Base-by-base conservation (phyloP, 441 rosid species). In the Euphorbia celastroides region DNA sequence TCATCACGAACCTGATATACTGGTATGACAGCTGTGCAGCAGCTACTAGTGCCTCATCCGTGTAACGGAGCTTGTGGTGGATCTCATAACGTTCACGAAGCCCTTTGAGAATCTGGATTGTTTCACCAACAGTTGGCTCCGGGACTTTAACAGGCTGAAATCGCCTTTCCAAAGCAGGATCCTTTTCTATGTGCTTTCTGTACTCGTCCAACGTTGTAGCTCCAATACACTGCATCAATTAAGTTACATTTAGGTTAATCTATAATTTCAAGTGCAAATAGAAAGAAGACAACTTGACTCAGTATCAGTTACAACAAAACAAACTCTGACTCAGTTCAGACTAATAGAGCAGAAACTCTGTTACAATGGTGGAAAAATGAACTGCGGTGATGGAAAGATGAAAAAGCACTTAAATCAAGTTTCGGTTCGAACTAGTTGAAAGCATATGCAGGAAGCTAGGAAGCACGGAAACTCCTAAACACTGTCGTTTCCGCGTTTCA, bases 161-260 rank as follows among this genome's bases (percentile, higher is more conserved):
- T 25, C 92, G 69, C 66, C 88, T 84, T 79, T 84, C 81, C 54
- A 84, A 60, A 9, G 86, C 88, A 6, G 86, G 79, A 70, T 87
- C 89, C 73, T 84, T 84, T 73, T 81, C 88, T 16, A 83, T 68
- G 65, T 81, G 83, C 74, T 81, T 83, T 70, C 84, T 72, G 72
- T 87, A 84, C 65, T 87, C 85, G 62, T 84, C 89, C n/a, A 78
- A 67, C 17, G 86, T 87, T 27, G 88, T 84, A 11, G 92, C 88
- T 22, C 88, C 88, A 72, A 84, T 81, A 69, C 89, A 86, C 89
- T 86, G 64, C 67, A 70, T 13, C 65, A 64, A 23, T 52, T 10
- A 52, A 59, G 42, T 22, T 16, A 11, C 25, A 58, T 19, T 20
- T 19, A 17, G 25, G 30, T 22, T 31, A 17, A 22, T 34, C 23